phyloP scores from a whole-genome alignment of 805 yeast species.

The Wickerhamomyces xylosicus region DNA sequence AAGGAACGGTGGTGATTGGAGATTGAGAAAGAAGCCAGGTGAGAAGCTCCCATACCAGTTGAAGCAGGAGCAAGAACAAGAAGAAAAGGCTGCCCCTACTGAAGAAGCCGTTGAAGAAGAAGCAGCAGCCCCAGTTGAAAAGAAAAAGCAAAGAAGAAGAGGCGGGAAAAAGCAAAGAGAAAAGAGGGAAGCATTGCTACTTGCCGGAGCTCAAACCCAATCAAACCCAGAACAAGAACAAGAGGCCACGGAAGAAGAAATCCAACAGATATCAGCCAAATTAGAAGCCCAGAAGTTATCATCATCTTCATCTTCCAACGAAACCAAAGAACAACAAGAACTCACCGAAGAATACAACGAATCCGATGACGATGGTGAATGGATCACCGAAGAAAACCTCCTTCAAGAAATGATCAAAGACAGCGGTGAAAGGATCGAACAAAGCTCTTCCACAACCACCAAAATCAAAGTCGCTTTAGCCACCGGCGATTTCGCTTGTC shows the following conservation, averaged over 20 bases:
- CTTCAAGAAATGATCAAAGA: slow-evolving; percentile 61
- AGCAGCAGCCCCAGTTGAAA: slow-evolving; percentile 5
- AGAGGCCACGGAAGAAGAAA: slow-evolving; percentile 10
- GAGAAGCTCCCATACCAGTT: slow-evolving; percentile 24
- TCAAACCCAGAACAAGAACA: slow-evolving; percentile 20
- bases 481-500: slow-evolving; percentile 96
- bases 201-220: slow-evolving; percentile 20
- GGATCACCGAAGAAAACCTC: slow-evolving; percentile 90
- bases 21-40: slow-evolving; percentile 68
- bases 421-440: slow-evolving; percentile 46
- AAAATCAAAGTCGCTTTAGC: slow-evolving; percentile 73
- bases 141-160: slow-evolving; percentile 42
- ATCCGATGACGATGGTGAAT: slow-evolving; percentile 71
- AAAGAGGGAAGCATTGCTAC: slow-evolving; percentile 34
- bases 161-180: slow-evolving; percentile 59
- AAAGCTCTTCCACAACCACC: slow-evolving; percentile 20
- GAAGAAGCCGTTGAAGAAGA: slow-evolving; percentile 4
- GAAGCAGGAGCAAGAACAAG: slow-evolving; percentile 4
- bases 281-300: slow-evolving; percentile 3
- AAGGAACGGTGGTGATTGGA: slow-evolving; percentile 54
- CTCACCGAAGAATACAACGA: slow-evolving; percentile 31
- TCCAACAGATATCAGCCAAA: slow-evolving; percentile 1
- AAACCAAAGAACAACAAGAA: slow-evolving; percentile 6
- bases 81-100: slow-evolving; percentile 3
- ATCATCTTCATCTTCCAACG: background rate